These are phyloP conservation scores for Penicillium nucicola DNA, from an alignment of 495 filamentous ascomycete species.

Conservation along the genomic window DNA sequence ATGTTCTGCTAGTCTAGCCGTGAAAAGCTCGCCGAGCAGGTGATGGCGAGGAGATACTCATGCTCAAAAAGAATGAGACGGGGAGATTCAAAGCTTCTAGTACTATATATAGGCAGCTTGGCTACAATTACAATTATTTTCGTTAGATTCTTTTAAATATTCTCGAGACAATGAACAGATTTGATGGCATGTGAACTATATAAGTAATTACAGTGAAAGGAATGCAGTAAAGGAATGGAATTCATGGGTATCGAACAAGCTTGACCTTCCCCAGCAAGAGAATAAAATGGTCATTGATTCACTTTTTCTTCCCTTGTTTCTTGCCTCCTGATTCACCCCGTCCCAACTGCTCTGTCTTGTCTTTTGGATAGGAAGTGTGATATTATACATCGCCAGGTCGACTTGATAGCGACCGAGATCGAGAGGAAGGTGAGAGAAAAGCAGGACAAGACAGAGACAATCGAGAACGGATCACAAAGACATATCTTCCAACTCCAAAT, in stretches of 20 bases:
- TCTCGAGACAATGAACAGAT: too few relatives aligned
- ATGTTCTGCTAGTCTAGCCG: too few relatives aligned
- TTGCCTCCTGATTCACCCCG: neutral
- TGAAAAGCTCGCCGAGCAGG: too few relatives aligned
- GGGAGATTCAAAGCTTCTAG: too few relatives aligned
- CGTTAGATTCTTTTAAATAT: too few relatives aligned
- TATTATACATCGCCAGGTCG: conserved; percentile 20
- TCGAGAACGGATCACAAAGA: conserved; percentile 7
- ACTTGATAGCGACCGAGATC: conserved; percentile 1
- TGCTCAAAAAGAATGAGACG: too few relatives aligned
- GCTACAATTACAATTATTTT: too few relatives aligned
- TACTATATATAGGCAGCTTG: too few relatives aligned
- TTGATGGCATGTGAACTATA: neutral
- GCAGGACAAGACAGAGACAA: conserved; percentile 1
- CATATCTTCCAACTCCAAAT: conserved; percentile 26
- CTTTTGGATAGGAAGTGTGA: conserved; percentile 2
- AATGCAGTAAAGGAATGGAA: conserved; percentile 15
- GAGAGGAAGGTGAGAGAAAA: conserved; percentile 2
- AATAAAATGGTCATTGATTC: conserved; percentile 10
- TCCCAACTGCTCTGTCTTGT: neutral
- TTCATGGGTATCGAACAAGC: conserved; percentile 38
- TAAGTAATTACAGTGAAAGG: neutral
- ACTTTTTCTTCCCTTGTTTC: conserved; percentile 5
- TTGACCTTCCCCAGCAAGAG: conserved; percentile 14
- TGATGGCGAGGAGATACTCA: too few relatives aligned